A percentile compares a stretch with the other conserved stretches of the same genome.
phyloP scores from a whole-genome alignment of 108 stramenopile genomes.

The Thalassiosira profunda region DNA sequence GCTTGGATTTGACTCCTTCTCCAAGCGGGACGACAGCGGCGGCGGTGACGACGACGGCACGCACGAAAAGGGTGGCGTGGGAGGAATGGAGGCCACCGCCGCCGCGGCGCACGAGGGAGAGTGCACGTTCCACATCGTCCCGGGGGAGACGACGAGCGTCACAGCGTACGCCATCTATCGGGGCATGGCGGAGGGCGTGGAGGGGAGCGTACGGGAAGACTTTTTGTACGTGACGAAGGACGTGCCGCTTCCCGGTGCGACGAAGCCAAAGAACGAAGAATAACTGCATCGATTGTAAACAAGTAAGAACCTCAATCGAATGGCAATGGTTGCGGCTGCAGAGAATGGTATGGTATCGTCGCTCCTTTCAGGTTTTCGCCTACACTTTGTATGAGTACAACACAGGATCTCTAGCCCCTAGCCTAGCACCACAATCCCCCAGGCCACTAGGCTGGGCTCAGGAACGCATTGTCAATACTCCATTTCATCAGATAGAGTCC shows the following conservation, averaged over 20 bases:
- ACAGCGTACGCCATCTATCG: constrained; percentile 47
- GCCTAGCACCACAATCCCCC: no score
- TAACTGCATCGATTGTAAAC: no score
- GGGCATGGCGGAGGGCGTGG: constrained; percentile 16
- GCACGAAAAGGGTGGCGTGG: neutral
- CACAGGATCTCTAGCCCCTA: no score
- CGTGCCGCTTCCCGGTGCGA: constrained; percentile 23
- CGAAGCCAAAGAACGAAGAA: neutral
- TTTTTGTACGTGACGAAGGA: constrained; percentile 29
- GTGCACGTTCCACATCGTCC: constrained; percentile 48
- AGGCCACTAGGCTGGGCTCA: constrained; percentile 36
- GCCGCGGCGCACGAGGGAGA: constrained; percentile 32
- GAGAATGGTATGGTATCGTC: no score
- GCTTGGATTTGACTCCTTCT: constrained; percentile 71
- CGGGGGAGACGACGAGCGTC: constrained; percentile 48
- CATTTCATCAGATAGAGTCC: constrained; percentile 27
- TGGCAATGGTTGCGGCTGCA: no score
- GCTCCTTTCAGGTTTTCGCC: no score
- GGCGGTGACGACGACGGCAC: neutral
- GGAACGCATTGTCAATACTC: constrained; percentile 23
- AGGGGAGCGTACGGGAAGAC: constrained; percentile 22
- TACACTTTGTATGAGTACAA: no score
- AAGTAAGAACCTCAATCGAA: no score
- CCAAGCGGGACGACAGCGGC: constrained; percentile 8
- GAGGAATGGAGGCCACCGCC: neutral